These are phyloP conservation scores for Naegleria lovaniensis DNA, from an alignment of 208 protist species.

Conservation along the genomic window DNA sequence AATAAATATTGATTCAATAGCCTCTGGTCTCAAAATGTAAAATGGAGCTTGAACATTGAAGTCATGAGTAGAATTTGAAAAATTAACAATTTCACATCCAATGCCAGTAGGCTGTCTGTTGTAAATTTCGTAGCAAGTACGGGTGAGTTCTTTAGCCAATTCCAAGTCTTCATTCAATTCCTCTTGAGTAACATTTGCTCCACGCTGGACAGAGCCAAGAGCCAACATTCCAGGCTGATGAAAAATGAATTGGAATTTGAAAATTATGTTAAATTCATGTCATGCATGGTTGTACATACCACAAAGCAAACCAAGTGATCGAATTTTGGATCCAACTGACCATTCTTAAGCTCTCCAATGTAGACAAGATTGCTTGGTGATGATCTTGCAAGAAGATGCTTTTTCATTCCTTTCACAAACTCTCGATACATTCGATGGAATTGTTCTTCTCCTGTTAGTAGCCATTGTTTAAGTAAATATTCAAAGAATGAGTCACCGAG, in stretches of 20 bases:
- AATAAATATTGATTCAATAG: slow-evolving; percentile 62
- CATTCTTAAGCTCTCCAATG: neutral
- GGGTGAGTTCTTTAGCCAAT: slow-evolving; percentile 41
- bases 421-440: neutral
- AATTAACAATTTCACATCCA: slow-evolving; percentile 42
- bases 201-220: neutral
- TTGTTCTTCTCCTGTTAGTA: neutral
- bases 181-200: neutral
- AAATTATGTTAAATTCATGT: neutral
- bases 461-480: slow-evolving; percentile 40
- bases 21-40: slow-evolving; percentile 58
- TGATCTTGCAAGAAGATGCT: neutral
- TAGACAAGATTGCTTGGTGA: neutral
- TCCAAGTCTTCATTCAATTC: slow-evolving; percentile 19
- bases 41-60: neutral
- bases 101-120: slow-evolving; percentile 45
- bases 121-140: slow-evolving; percentile 56
- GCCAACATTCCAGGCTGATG: slow-evolving; percentile 5
- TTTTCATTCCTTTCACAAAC: neutral
- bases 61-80: neutral
- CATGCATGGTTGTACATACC: neutral
- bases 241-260: neutral
- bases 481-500: slow-evolving; percentile 53
- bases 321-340: neutral
- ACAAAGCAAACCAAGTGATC: slow-evolving; percentile 31